phyloP scores from a whole-genome alignment of 495 filamentous ascomycete species.

The Xylaria venustula region DNA sequence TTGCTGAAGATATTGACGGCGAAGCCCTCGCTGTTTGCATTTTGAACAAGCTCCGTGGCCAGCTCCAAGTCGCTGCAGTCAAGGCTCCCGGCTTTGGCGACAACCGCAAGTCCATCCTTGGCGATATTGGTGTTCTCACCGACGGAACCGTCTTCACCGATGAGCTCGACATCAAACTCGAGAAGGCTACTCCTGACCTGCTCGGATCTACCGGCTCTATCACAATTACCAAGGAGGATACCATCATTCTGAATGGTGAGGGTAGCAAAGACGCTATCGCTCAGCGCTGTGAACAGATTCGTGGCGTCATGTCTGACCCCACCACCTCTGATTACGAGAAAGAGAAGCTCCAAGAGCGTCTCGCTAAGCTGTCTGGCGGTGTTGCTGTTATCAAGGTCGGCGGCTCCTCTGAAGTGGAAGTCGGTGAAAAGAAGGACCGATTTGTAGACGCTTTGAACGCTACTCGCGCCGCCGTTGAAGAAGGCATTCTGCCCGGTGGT shows the following conservation, averaged over 20 bases:
- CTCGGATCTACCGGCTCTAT: slow-evolving; percentile 96
- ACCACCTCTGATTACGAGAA: slow-evolving; percentile 98
- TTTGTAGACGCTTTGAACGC: slow-evolving; percentile 98
- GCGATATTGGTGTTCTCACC: slow-evolving; percentile 91
- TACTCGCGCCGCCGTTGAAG: slow-evolving; percentile 96
- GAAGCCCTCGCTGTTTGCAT: slow-evolving; percentile 98
- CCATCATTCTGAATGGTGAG: slow-evolving; percentile 97
- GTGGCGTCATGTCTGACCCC: slow-evolving; percentile 90
- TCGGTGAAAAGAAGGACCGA: slow-evolving; percentile 99
- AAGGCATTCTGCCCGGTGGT: slow-evolving; percentile 97
- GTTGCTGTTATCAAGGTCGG: slow-evolving; percentile 99
- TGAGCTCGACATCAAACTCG: slow-evolving; percentile 97
- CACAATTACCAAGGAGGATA: slow-evolving; percentile 99
- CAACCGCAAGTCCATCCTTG: slow-evolving; percentile 99
- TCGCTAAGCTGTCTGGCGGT: slow-evolving; percentile 98
- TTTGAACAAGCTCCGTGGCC: slow-evolving; percentile 98
- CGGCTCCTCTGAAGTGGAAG: slow-evolving; percentile 95
- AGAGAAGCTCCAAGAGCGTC: slow-evolving; percentile 99
- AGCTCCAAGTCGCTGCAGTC: slow-evolving; percentile 96
- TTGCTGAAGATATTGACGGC: slow-evolving; percentile 98
- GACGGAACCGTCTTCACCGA: slow-evolving; percentile 97
- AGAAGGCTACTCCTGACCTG: slow-evolving; percentile 94
- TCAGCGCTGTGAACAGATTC: slow-evolving; percentile 98
- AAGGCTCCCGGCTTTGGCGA: slow-evolving; percentile 99
- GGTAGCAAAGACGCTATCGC: slow-evolving; percentile 91